phyloP scores from a whole-genome alignment of 257 asterid genomes.

The Nicotiana otophora region DNA sequence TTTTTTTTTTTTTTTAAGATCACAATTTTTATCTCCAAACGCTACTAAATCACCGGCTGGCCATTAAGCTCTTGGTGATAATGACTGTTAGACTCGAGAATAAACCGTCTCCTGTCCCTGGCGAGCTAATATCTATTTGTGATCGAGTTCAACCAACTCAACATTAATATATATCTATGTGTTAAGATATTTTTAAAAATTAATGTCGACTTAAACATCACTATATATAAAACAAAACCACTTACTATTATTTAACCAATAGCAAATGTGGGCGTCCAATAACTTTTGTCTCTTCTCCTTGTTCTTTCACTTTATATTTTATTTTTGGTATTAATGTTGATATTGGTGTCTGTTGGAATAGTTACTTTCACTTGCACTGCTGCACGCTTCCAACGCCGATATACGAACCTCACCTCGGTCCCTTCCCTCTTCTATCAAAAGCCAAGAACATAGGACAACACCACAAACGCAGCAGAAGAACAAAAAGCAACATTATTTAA shows the following conservation, averaged over 20 bases:
- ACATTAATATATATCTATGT: too few relatives aligned
- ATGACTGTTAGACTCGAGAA: neutral
- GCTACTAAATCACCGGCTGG: neutral
- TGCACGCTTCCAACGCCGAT: slow-evolving; percentile 5
- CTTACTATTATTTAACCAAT: neutral
- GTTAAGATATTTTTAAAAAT: too few relatives aligned
- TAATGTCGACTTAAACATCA: neutral
- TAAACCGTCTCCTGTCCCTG: neutral
- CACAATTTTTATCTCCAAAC: too few relatives aligned
- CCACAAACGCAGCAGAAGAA: slow-evolving; percentile 14
- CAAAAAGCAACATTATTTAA: neutral
- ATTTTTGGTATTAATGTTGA: neutral
- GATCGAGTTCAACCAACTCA: neutral
- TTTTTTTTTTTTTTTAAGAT: too few relatives aligned
- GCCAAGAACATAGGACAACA: slow-evolving; percentile 12
- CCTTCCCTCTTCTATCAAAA: neutral
- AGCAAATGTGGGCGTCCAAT: neutral
- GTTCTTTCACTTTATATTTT: neutral
- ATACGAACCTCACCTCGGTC: neutral
- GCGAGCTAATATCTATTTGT: neutral
- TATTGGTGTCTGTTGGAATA: neutral
- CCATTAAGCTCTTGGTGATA: neutral
- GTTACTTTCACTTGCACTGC: slow-evolving; percentile 15
- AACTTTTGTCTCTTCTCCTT: slow-evolving; percentile 20
- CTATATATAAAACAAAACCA: too few relatives aligned